Evolutionary conservation across 2,329 filamentous ascomycete genomes (phyloP), one percentile per base, ranked within the genome.

Genomic region (Colletotrichum spinosum): DNA sequence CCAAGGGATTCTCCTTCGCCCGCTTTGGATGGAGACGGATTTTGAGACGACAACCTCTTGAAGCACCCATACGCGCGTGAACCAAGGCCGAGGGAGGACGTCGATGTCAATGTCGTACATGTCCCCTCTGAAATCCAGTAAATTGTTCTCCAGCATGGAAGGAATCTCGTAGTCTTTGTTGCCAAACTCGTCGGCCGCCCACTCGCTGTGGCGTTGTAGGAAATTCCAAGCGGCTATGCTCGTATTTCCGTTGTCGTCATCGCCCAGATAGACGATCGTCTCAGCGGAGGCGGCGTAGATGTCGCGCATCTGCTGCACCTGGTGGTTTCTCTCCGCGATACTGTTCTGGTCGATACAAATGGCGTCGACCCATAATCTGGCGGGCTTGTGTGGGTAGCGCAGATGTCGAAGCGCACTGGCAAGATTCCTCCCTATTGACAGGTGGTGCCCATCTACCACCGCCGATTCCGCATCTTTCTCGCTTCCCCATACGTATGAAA

Each of bases 301-400:
- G 5, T 54, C 51, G 4, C 50, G 50, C 50, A 52, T 52, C 17
- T 52, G 50, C 35, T 52, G 50, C 3, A 54, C 51, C 42, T 54
- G 51, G 34, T 54, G 51, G 15, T 17, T 17, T 17, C 15, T 17
- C 2, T 54, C 51, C 2, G 10, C 13, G 0, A 54, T 15, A 33
- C 42, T 42, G 6, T 17, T 0, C 6, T 54, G 51, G 38, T 54
- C 17, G 35, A 54, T 44, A 17, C 51, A 54, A 10, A 54, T 54
- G 7, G 51, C 51, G 15, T 54, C 51, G 41, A 38, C 51, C 38
- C 51, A 54, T 12, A 54, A 2, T 13, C 37, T 15, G 11, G 35
- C 15, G 2, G 51, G 15, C 13, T 33, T 9, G 6, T 54, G 12
- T 17, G 5, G 7, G n/a, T n/a, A 25, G 2, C 51, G 51, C 34